Evolutionary conservation across 176 grass and related monocot species (phyloP).

Genomic region (Eremochloa ophiuroides): DNA sequence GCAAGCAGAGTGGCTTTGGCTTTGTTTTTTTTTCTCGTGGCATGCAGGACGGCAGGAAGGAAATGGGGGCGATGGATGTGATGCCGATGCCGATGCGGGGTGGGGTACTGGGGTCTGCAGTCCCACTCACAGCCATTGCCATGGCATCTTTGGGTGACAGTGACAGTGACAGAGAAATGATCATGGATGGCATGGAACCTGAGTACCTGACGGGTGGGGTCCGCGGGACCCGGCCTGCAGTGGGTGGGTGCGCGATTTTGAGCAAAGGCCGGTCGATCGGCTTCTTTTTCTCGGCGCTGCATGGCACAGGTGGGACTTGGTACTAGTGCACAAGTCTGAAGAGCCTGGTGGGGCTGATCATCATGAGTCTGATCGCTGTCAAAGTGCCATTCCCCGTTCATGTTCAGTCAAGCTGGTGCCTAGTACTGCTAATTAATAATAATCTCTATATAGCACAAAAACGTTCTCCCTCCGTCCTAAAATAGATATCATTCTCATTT

Average conservation of each 20-base stretch:
- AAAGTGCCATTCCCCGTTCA: background rate
- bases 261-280: background rate
- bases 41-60: background rate
- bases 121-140: background rate
- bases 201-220: conserved; percentile 17
- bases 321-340: background rate
- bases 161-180: conserved; percentile 25
- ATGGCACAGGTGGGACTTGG: background rate
- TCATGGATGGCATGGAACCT: conserved; percentile 19
- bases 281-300: background rate
- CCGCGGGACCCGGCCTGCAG: background rate
- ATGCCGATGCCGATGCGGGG: background rate
- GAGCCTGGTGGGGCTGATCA: background rate
- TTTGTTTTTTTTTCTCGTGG: conserved; percentile 53
- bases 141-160: conserved; percentile 26
- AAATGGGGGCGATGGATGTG: background rate
- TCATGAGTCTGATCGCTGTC: background rate
- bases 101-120: background rate
- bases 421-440: background rate
- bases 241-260: background rate
- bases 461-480: too few relatives aligned
- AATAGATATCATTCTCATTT: too few relatives aligned
- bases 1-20: conserved; percentile 11
- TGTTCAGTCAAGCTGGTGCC: background rate
- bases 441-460: background rate